Base-by-base conservation (phyloP, 1,139 yeast genomes). In the Scheffersomyces parashehatae region DNA sequence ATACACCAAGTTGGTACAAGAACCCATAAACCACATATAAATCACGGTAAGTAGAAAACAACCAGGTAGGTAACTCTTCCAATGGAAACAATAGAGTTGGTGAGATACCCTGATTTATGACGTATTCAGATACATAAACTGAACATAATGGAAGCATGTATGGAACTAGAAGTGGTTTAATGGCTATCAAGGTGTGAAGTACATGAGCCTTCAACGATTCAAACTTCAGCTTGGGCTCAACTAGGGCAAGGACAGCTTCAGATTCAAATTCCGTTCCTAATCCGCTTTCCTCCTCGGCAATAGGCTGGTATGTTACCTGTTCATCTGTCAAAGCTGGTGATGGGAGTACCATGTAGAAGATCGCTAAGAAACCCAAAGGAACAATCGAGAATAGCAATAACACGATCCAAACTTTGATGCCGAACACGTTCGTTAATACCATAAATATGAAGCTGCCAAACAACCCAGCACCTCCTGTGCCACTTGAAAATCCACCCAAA, bases 391-490 rank as follows among this genome's bases (percentile, higher is more conserved):
- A 73, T 16, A 63, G 31, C 3, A 71, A 51, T 10, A 74, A 55
- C 3, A 66, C 66, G 10, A 58, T 15, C 60, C 68, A 60, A 6
- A 67, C 71, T 11, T 55, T 48, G 12, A 73, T 48, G 0, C 67
- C 65, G 16, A 71, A 33, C 10, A 74, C 45, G 44, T 68, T 72
- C 20, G 79, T 73, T 51, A 73, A 47, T n/a, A 72, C 37, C 67
- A 74, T 55, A 47, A 68, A 73, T 30, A 68, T 43, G 45, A 72
- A 72, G 54, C 95, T 83, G 0, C 98, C 99, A 15, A 81, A 77
- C 3, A 91, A 64, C 0, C 98, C 98, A 0, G 99, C 98, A 10
- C 89, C 95, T 0, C 98, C 98, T 0, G 98, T 93, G 0, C 99
- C 99, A 11, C 90, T 79, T 31, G 96, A 86, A 79, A 95, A 93